Evolutionary conservation across 116 monocot species (phyloP).

Genomic region (Thalassia testudinum): DNA sequence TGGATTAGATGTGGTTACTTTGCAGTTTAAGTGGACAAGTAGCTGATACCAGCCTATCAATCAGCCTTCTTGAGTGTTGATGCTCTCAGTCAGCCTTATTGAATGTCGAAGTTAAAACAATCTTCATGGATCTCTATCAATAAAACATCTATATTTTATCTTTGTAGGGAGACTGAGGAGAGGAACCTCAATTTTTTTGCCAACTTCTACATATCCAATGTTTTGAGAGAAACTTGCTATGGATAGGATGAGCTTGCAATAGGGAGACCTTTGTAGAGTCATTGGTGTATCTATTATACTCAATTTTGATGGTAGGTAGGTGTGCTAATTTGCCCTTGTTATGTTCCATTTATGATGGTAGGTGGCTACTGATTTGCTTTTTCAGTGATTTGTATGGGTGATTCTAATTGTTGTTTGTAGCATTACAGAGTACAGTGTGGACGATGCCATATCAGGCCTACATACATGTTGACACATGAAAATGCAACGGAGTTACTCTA

Average conservation of each 20-base stretch:
- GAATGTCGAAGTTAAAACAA: too few species aligned
- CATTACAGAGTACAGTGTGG: constrained; percentile 70
- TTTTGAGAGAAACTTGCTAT: constrained; percentile 92
- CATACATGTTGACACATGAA: constrained; percentile 99
- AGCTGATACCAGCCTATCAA: too few species aligned
- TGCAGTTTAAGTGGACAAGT: too few species aligned
- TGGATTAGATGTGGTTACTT: too few species aligned
- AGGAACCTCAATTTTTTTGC: constrained; percentile 90
- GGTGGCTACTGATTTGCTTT: not conserved
- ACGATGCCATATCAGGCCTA: constrained; percentile 82
- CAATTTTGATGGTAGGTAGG: constrained; percentile 74
- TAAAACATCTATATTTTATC: not conserved
- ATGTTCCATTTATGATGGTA: too few species aligned
- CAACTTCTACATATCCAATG: constrained; percentile 89
- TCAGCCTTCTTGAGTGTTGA: too few species aligned
- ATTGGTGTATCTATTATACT: constrained; percentile 73
- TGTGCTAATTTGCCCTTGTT: not conserved
- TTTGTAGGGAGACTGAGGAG: constrained; percentile 73
- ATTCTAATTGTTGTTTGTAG: constrained; percentile 12
- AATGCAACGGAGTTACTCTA: constrained; percentile 85
- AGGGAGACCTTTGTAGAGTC: constrained; percentile 77
- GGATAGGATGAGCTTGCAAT: constrained; percentile 90
- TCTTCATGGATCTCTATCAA: not conserved
- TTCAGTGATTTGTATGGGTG: not conserved
- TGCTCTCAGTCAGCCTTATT: too few species aligned